Evolutionary conservation across 805 yeast species (phyloP).

Genomic region (Torulaspora indica): DNA sequence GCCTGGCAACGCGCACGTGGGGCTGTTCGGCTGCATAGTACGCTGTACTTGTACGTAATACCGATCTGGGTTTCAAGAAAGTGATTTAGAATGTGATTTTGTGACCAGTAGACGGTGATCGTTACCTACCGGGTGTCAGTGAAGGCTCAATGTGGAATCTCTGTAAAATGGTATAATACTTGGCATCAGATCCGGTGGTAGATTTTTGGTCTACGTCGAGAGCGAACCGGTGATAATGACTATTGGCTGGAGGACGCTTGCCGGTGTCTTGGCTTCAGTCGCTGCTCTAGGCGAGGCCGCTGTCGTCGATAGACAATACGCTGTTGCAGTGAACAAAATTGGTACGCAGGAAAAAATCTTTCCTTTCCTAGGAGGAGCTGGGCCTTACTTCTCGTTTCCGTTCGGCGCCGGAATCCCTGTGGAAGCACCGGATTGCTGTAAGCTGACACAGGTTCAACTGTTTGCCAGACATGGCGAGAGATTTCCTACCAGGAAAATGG

Average conservation of each 20-base stretch:
- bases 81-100: too few species aligned
- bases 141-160: too few species aligned
- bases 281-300: slow-evolving; percentile 13
- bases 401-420: slow-evolving; percentile 51
- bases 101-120: too few species aligned
- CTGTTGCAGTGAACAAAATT: slow-evolving; percentile 8
- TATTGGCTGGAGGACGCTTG: slow-evolving; percentile 2
- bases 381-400: slow-evolving; percentile 48
- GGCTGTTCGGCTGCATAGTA: too few species aligned
- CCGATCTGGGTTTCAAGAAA: too few species aligned
- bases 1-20: too few species aligned
- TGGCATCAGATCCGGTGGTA: too few species aligned
- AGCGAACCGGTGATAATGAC: too few species aligned
- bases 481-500: slow-evolving; percentile 49
- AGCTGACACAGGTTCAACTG: slow-evolving; percentile 62
- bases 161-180: too few species aligned
- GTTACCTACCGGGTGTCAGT: too few species aligned
- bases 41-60: too few species aligned
- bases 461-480: slow-evolving; percentile 78
- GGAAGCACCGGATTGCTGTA: slow-evolving; percentile 45
- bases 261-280: slow-evolving; percentile 6
- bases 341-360: slow-evolving; percentile 36
- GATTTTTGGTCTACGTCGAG: too few species aligned
- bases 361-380: slow-evolving; percentile 49
- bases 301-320: slow-evolving; percentile 2